Evolutionary conservation across 2,329 filamentous ascomycete species (phyloP).

Genomic region (Botrytis medusae): DNA sequence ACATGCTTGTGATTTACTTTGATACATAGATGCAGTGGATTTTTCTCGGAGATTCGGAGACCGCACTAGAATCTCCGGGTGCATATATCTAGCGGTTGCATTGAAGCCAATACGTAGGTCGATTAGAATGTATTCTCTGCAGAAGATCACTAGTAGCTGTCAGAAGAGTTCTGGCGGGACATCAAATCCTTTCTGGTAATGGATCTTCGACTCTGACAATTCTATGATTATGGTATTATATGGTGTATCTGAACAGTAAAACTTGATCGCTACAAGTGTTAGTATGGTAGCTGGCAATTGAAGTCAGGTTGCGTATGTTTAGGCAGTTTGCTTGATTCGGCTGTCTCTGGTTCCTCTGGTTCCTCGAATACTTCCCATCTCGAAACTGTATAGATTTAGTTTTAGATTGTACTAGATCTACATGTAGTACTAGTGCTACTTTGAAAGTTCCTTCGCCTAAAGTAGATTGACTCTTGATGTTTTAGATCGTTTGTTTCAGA

Average conservation of each 20-base stretch:
- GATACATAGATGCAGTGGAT: neutral
- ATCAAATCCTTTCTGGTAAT: neutral
- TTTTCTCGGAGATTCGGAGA: neutral
- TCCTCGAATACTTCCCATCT: neutral
- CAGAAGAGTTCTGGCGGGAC: neutral
- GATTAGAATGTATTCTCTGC: neutral
- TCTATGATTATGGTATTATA: neutral
- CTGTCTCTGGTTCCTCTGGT: neutral
- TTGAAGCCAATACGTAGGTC: neutral
- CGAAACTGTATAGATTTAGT: neutral
- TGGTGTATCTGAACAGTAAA: neutral
- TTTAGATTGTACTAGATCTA: neutral
- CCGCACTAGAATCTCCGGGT: too few relatives aligned
- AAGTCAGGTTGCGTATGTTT: neutral
- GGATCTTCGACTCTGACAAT: neutral
- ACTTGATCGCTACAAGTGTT: neutral
- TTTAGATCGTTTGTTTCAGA: constrained; percentile 17
- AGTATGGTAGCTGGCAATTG: neutral
- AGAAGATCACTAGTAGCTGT: neutral
- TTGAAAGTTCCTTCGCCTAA: neutral
- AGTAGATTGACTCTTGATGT: constrained; percentile 1
- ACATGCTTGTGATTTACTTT: neutral
- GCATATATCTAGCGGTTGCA: neutral
- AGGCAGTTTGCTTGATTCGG: neutral
- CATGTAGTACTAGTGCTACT: constrained; percentile 12